Evolutionary conservation across 1,284 basidiomycete species (phyloP), one percentile per base, ranked within the genome.

Genomic region (Phlebopus sp.): DNA sequence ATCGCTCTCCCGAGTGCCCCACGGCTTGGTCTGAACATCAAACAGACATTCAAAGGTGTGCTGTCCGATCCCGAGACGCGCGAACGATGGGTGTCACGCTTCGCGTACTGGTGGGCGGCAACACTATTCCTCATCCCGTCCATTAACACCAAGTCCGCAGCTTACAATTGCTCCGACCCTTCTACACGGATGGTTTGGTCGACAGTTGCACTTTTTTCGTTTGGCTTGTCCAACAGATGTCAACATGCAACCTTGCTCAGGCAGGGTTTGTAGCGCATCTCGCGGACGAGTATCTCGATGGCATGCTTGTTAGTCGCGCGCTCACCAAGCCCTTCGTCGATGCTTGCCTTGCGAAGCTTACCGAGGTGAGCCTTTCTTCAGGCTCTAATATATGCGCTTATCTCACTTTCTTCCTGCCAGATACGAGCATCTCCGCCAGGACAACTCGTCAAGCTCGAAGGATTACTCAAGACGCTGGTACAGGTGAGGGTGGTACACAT

Each of bases 151-250:
- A 9, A 48, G 27, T 47, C 42, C 30, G 29, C 43, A 94, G 92
- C 45, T 74, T 91, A 2, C 76, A 79, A 51, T 75, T 96, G 2
- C 71, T 96, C 29, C 81, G 85, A 19, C 79, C 84, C 5, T 88
- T 97, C 60, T 90, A 91, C 63, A 73, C 79, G 0, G 87, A 92
- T 57, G 82, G 85, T 13, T 77, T 99, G 9, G 80, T 98, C 18
- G 93, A 97, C 55, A 82, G 83, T 42, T 77, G 82, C 17, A 81
- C 86, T 0, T 87, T 96, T 60, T 76, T 92, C 9, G 73, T 77
- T 6, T 98, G 94, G 93, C 71, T 96, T 38, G 81, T 92, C 11
- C 84, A 91, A 46, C 86, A 89, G 57, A 80, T 95, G 72, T 64
- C 69, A 6, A 72, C 73, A 1, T 86, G 86, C 55, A 93, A 94